Evolutionary conservation across 331 rosid genomes (phyloP).

Genomic region (Telfairia occidentalis): DNA sequence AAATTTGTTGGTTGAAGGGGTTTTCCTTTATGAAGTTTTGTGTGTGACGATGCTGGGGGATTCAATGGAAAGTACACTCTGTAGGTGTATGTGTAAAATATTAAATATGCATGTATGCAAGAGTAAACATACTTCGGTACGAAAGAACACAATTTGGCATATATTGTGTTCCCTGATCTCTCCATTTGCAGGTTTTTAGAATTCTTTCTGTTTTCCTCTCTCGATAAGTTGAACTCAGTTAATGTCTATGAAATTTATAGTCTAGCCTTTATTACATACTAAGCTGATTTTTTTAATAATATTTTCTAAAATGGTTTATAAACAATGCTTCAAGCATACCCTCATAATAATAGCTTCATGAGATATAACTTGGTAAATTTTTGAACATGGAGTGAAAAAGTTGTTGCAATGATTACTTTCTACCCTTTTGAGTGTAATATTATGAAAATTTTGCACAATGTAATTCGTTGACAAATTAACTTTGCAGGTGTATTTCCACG

Average conservation of each 20-base stretch:
- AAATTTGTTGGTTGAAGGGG: neutral
- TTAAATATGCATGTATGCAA: neutral
- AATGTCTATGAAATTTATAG: neutral
- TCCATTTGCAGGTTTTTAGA: neutral
- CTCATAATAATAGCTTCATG: neutral
- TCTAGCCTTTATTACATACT: neutral
- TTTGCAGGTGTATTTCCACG: constrained; percentile 69
- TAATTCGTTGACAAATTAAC: neutral
- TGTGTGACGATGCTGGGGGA: neutral
- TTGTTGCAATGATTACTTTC: neutral
- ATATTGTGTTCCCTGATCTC: neutral
- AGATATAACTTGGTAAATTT: neutral
- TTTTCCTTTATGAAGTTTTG: neutral
- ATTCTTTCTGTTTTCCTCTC: neutral
- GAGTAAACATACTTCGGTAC: neutral
- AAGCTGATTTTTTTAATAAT: neutral
- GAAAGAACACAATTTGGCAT: neutral
- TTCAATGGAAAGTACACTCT: neutral
- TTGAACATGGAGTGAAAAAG: neutral
- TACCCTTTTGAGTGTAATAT: neutral
- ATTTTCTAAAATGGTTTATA: neutral
- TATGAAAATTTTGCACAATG: neutral
- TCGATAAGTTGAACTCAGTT: neutral
- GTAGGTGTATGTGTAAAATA: neutral
- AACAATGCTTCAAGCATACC: neutral